Evolutionary conservation across 495 filamentous ascomycete species (phyloP).

Genomic region (Hamigera avellanea): DNA sequence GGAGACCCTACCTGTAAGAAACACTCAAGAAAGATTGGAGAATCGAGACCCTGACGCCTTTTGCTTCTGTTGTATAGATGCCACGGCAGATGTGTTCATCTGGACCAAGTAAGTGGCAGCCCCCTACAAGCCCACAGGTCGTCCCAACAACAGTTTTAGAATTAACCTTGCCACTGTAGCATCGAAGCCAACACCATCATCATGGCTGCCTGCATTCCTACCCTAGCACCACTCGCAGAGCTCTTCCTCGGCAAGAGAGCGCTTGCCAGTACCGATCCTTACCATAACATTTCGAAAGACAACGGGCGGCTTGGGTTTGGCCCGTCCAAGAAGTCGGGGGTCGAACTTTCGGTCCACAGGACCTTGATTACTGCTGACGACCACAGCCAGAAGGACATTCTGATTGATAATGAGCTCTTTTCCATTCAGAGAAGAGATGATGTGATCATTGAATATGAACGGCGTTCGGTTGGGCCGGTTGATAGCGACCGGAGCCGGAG

Average conservation of each 20-base stretch:
- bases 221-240: slow-evolving; percentile 31
- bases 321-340: neutral
- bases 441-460: slow-evolving; percentile 11
- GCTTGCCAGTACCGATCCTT: neutral
- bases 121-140: neutral
- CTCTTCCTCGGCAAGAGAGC: slow-evolving; percentile 12
- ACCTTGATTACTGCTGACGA: too few species aligned
- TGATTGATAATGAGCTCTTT: slow-evolving; percentile 1
- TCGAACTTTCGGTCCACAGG: neutral
- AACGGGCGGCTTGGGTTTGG: neutral
- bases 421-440: slow-evolving; percentile 7
- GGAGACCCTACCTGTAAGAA: slow-evolving; percentile 31
- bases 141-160: neutral
- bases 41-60: too few species aligned
- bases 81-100: slow-evolving; percentile 24
- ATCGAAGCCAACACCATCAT: slow-evolving; percentile 36
- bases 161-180: slow-evolving; percentile 14
- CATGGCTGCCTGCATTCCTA: slow-evolving; percentile 37
- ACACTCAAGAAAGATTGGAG: too few species aligned
- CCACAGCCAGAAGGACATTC: neutral
- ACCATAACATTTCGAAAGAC: neutral
- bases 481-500: too few species aligned
- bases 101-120: slow-evolving; percentile 37
- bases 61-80: slow-evolving; percentile 10
- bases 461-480: too few species aligned